Evolutionary conservation across 306 rosid species (phyloP), one percentile per base, ranked within the genome.

Genomic region (Trichosanthes cucumerina): DNA sequence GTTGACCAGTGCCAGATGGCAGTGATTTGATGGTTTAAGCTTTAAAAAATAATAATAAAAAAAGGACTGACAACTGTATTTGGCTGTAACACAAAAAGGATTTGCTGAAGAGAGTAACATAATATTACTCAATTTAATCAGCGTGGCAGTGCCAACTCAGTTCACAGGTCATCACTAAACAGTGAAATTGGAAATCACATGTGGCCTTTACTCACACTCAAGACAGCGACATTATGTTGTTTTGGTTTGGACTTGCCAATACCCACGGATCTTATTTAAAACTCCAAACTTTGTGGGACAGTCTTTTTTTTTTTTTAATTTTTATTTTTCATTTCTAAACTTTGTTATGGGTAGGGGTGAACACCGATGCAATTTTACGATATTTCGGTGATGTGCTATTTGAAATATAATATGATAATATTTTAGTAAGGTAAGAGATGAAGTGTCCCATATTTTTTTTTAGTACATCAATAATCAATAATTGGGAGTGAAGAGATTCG

Each of bases 21-120:
- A 18, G 9, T 46, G 77, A 44, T 72, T 47, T 47, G 77, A 72
- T 46, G 54, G 77, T 4, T 14, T 6, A 46, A 44, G 60, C 59
- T 9, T 16, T 31, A 73, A 15, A 71, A 73, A 28, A 28, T 1
- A 15, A 71, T 49, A 28, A 28, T 1, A 28, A 28, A 28, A 28
- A 2, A 49, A 31, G 18, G 46, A 74, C 13, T 31, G 78, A 41
- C 78, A 74, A 74, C 78, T 74, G 78, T 74, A 10, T 50, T 74
- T 50, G 78, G 78, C 62, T 74, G 78, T 74, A 74, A 74, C 78
- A 59, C 39, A 72, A 47, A 72, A 24, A 72, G 36, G 26, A 1
- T 69, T 72, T 72, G 43, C 24, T 28, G 59, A 21, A 43, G 54
- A 69, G 36, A 21, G 47, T 13, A 69, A 43, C 76, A 69, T 69